A percentile compares a stretch with the other conserved stretches of the same genome.
Conservation (phyloP, 257 asterid genomes). For the Salvia splendens region DNA sequence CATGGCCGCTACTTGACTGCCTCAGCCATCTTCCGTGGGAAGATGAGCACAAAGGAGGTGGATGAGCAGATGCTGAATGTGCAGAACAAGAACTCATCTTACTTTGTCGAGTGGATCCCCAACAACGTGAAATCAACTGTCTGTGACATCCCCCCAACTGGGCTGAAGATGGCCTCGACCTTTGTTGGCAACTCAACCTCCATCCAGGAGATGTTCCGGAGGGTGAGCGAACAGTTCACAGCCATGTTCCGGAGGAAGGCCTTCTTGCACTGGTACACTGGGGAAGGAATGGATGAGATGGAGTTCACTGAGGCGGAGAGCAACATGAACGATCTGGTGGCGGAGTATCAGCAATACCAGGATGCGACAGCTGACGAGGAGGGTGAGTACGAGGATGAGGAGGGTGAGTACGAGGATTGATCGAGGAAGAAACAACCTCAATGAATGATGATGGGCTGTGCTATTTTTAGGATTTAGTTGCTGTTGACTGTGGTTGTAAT, state of each 20-base stretch:
- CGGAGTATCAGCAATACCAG: conserved; percentile 42
- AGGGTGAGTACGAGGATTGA: conserved; percentile 33
- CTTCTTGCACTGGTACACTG: conserved; percentile 39
- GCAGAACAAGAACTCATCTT: conserved; percentile 43
- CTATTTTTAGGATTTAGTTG: conserved; percentile 22
- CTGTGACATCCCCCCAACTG: conserved; percentile 44
- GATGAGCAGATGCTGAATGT: conserved; percentile 39
- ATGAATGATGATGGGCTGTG: neutral
- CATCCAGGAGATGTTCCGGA: conserved; percentile 40
- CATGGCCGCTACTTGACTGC: conserved; percentile 34
- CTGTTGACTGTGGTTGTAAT: conserved; percentile 37
- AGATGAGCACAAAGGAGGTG: conserved; percentile 38
- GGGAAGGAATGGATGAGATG: conserved; percentile 41
- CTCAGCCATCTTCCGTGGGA: conserved; percentile 37
- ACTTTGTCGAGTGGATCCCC: conserved; percentile 44
- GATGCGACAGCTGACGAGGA: conserved; percentile 42
- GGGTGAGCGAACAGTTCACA: conserved; percentile 44
- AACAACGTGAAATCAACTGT: conserved; percentile 41
- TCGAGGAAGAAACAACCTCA: neutral
- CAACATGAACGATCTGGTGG: conserved; percentile 41
- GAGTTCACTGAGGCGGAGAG: conserved; percentile 40
- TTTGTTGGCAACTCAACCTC: conserved; percentile 41
- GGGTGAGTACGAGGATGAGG: conserved; percentile 42
- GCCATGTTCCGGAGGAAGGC: conserved; percentile 43
- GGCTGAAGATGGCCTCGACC: conserved; percentile 39